A percentile compares a stretch with the other conserved stretches of the same genome.
Evolutionary conservation across 495 filamentous ascomycete species (phyloP).

Genomic region (Aspergillus indologenus): DNA sequence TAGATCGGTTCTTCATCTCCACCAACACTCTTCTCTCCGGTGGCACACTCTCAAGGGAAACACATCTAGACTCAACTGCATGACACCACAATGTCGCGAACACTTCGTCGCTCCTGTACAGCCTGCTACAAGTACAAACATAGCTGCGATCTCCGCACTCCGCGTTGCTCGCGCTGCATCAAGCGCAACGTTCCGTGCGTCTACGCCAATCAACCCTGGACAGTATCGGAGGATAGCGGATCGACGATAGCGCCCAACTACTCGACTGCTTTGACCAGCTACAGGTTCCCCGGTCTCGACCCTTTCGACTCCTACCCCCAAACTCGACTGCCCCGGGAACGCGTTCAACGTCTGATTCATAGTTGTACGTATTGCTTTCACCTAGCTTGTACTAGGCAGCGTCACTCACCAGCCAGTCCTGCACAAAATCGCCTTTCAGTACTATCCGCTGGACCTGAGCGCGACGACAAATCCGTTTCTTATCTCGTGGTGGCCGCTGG

Average conservation of each 20-base stretch:
- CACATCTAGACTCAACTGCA: not conserved
- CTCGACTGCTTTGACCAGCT: conserved; percentile 13
- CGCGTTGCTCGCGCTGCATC: conserved; percentile 48
- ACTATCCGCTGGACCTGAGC: conserved; percentile 51
- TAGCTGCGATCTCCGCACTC: conserved; percentile 46
- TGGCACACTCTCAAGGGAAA: not conserved
- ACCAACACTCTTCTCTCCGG: not conserved
- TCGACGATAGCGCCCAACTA: conserved; percentile 6
- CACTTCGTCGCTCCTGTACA: conserved; percentile 48
- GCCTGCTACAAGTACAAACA: conserved; percentile 49
- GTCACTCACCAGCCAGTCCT: conserved; percentile 36
- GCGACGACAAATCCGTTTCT: conserved; percentile 49
- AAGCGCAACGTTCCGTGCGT: conserved; percentile 41
- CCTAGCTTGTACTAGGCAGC: not conserved
- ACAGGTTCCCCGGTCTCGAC: conserved; percentile 34
- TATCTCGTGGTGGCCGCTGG: conserved; percentile 53
- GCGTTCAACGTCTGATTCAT: conserved; percentile 49
- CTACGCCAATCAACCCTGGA: conserved; percentile 48
- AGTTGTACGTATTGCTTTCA: conserved; percentile 34
- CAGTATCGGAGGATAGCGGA: conserved; percentile 7
- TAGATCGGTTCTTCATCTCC: not conserved
- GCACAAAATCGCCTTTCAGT: conserved; percentile 52
- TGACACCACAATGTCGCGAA: conserved; percentile 5
- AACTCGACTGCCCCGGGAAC: conserved; percentile 44
- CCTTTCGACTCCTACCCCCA: conserved; percentile 52